phyloP scores from a whole-genome alignment of 2,329 filamentous ascomycete species.

The Aspergillus luchuensis region DNA sequence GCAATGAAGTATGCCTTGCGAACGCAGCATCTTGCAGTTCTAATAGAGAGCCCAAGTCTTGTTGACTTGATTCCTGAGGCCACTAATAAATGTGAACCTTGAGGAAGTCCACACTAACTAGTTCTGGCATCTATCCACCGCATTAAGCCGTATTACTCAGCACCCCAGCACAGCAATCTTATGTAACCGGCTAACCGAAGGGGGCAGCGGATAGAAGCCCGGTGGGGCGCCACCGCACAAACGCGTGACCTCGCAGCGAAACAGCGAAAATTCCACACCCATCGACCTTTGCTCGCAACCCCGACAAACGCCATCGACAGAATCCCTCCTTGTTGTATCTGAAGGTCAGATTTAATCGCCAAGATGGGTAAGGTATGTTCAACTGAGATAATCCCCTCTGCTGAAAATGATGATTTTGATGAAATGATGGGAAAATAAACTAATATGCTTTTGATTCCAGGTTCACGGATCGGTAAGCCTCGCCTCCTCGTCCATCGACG shows the following conservation, averaged over 20 bases:
- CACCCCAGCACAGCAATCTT: not conserved
- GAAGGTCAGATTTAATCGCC: conserved; percentile 11
- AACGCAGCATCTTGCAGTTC: too few species aligned
- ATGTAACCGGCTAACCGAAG: conserved; percentile 10
- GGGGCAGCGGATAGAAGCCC: not conserved
- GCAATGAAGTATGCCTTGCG: too few species aligned
- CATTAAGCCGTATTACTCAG: too few species aligned
- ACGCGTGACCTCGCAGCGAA: conserved; percentile 15
- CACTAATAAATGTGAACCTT: too few species aligned
- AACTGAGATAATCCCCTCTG: not conserved
- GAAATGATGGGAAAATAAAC: not conserved
- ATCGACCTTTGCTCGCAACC: conserved; percentile 11
- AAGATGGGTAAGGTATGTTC: conserved; percentile 20
- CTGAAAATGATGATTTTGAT: not conserved
- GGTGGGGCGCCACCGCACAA: conserved; percentile 16
- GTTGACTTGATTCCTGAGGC: too few species aligned
- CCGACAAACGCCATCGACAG: conserved; percentile 15
- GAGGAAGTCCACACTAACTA: too few species aligned
- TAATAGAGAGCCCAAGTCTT: too few species aligned
- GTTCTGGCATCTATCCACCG: too few species aligned
- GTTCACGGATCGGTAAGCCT: conserved; percentile 18
- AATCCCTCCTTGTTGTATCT: conserved; percentile 8
- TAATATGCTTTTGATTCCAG: conserved; percentile 9
- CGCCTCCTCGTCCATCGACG: not conserved
- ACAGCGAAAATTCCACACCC: conserved; percentile 16